Base-by-base conservation (phyloP, 2,329 filamentous ascomycete species). In the Nakataea oryzae region DNA sequence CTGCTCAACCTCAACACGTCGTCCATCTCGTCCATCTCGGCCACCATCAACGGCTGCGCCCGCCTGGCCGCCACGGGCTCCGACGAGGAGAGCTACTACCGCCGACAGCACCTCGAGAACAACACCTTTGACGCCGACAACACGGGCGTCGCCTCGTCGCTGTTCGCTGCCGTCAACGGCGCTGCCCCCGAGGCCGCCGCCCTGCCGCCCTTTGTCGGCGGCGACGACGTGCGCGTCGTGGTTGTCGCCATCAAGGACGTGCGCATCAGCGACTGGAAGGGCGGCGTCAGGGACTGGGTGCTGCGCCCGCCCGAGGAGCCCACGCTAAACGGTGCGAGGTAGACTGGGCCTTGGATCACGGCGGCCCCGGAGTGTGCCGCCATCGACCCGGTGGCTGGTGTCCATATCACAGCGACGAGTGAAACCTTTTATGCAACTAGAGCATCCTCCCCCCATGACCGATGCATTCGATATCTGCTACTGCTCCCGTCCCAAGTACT, bases 191-290 rank as follows among this genome's bases (percentile, higher is more conserved):
- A 77, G 56, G 82, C 82, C 66, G 83, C 80, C 3, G 78, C 86
- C 0, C 77, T 82, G 41, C 82, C 83, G 70, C 86, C 83, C 70
- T 90, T 92, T 74, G 84, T 96, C 55, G 88, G 88, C 50, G 90
- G 88, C 3, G 89, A 91, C 70, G 89, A 95, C 72, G 92, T 96
- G 1, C 82, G 89, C 59, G 93, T 97, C 8, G 91, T 97, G 41
- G 84, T 93, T 7, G 95, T 97, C 9, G 85, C 83, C 68, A 91
- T 97, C 68, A 84, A 82, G 69, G 90, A 93, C 71, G 92, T 95
- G 59, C 83, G 92, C 69, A 96, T 96, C 69, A 92, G 90, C 66
- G 95, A 96, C 73, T 96, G 90, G 89, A 96, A 96, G 78, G 93
- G 95, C n/a, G 85, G 86, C 17, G 91, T 97, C 5, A 85, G 89